Conservation (phyloP, 805 yeast species). For the Candida schatavii region DNA sequence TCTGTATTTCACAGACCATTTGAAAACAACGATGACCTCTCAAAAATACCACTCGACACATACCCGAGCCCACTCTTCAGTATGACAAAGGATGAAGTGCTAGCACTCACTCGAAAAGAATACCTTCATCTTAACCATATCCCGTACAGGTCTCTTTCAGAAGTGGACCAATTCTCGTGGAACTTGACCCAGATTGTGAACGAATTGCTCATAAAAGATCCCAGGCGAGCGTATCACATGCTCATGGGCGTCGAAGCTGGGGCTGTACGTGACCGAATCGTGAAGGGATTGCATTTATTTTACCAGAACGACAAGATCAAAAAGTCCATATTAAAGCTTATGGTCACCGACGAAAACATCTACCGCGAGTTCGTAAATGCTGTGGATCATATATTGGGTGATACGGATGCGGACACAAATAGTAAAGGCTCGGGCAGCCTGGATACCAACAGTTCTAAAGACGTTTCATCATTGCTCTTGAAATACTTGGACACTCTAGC, state of each 20-base stretch:
- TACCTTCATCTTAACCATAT: conserved; percentile 24
- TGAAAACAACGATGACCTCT: conserved; percentile 5
- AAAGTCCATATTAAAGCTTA: conserved; percentile 2
- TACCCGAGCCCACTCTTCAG: conserved; percentile 35
- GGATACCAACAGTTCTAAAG: not conserved
- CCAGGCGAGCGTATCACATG: conserved; percentile 20
- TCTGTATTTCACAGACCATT: not conserved
- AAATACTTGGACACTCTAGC: conserved; percentile 27
- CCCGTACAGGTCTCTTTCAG: conserved; percentile 21
- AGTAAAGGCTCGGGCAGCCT: not conserved
- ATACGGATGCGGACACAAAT: not conserved
- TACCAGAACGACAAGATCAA: conserved; percentile 21
- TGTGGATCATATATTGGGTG: not conserved
- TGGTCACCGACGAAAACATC: not conserved
- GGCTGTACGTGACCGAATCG: conserved; percentile 14
- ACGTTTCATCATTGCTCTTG: conserved; percentile 9
- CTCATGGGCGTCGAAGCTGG: conserved; percentile 19
- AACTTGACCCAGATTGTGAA: conserved; percentile 28
- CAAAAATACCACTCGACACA: conserved; percentile 15
- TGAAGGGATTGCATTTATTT: conserved; percentile 12
- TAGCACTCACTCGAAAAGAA: conserved; percentile 19
- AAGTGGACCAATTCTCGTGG: conserved; percentile 26
- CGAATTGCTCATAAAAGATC: conserved; percentile 25
- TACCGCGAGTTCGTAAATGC: not conserved
- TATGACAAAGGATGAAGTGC: conserved; percentile 24